Base-by-base conservation (phyloP, 768 basidiomycete species). In the Rubroboletus satanas region DNA sequence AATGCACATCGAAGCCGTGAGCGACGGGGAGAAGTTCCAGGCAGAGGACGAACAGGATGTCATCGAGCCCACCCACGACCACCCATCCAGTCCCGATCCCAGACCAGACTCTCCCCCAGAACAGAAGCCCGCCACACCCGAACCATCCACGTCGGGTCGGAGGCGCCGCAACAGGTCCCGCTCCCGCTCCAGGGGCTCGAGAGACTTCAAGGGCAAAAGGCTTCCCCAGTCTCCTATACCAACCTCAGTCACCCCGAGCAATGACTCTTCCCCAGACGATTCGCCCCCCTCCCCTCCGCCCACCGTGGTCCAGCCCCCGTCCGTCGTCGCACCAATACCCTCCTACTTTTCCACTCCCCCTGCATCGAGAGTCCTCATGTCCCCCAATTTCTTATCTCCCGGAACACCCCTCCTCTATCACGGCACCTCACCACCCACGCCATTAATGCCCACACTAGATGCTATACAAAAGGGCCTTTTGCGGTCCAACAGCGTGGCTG, bases 401-500 rank as follows among this genome's bases (percentile, higher is more conserved):
- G 83, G 83, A 29, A 75, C 79, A 38, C 76, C 82, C 7, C 66
- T 82, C 55, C 76, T 82, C 57, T 85, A 85, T 67, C 82, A 85
- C n/a, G 82, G 82, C 14, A 79, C 83, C 17, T 81, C 85, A 6
- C 82, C 85, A 7, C 85, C 84, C 3, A 59, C 64, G 1, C 87
- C 88, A 17, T 69, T 83, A 62, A 70, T 88, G 35, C 91, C 91
- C 0, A 83, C 89, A 4, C 76, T 96, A 7, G 88, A 91, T 63
- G 88, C 87, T 21, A 74, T 95, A 36, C 85, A 86, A 66, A 82
- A 77, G 63, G 87, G 87, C 15, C 80, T 97, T 3, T 85, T 90
- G 65, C 85, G 94, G 18, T 95, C 94, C 2, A 94, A 95, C 67
- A 95, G 93, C 64, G 90, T 83, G 11, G 78, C 90, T n/a, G 89